phyloP scores from a whole-genome alignment of 768 basidiomycete genomes.

The Russula dissimulans region DNA sequence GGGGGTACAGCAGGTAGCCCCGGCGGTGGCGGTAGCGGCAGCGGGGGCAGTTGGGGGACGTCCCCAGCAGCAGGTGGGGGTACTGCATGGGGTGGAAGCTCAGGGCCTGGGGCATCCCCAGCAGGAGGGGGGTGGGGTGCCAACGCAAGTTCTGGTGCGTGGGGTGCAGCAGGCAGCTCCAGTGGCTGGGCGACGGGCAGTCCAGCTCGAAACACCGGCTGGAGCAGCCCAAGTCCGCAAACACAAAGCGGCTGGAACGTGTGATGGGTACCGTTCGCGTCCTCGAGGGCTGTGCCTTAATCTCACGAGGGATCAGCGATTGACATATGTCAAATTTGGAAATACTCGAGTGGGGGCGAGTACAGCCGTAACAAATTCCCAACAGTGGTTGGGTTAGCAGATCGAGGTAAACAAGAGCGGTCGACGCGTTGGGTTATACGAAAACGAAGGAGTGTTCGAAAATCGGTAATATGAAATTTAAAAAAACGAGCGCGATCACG shows the following conservation, averaged over 20 bases:
- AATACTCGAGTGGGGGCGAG: not conserved
- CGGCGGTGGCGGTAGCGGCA: not conserved
- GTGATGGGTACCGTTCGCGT: slow-evolving; percentile 14
- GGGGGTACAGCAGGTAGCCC: slow-evolving; percentile 4
- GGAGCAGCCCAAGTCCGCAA: slow-evolving; percentile 25
- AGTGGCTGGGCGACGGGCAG: slow-evolving; percentile 24
- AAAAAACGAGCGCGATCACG: slow-evolving; percentile 1
- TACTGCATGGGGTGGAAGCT: slow-evolving; percentile 6
- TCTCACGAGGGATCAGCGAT: not conserved
- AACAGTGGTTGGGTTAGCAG: not conserved
- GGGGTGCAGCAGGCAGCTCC: slow-evolving; percentile 21
- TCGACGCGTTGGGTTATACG: not conserved
- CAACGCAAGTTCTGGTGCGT: slow-evolving; percentile 30
- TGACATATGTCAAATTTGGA: not conserved
- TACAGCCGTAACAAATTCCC: not conserved
- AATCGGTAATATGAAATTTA: too few species aligned
- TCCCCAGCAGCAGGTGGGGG: slow-evolving; percentile 5
- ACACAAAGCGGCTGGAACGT: slow-evolving; percentile 27
- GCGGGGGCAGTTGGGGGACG: slow-evolving; percentile 8
- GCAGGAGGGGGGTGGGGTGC: slow-evolving; percentile 27
- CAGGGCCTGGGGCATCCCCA: slow-evolving; percentile 17
- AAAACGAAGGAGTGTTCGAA: not conserved
- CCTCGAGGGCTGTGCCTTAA: not conserved
- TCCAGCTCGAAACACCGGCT: slow-evolving; percentile 25
- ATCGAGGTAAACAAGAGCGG: slow-evolving; percentile 8